phyloP scores from a whole-genome alignment of 179 eudicot species.

The Spinacia oleracea region DNA sequence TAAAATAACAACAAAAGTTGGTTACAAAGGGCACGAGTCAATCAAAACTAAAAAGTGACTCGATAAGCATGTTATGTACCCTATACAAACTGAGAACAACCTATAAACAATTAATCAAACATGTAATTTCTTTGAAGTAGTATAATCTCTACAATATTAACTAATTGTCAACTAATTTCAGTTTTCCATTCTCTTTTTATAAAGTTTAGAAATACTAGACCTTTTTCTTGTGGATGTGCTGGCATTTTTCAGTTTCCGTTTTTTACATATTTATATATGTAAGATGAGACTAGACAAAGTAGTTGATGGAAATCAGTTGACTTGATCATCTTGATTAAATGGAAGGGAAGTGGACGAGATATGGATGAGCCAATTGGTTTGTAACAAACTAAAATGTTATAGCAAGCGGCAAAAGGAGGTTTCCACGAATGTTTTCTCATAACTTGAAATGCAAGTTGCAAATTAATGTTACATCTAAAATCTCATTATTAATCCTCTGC shows the following conservation, averaged over 20 bases:
- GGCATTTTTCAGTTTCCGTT: neutral
- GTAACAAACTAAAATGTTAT: neutral
- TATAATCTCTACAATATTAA: neutral
- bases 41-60: too few relatives aligned
- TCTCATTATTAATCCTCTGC: too few relatives aligned
- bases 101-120: too few relatives aligned
- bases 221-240: neutral
- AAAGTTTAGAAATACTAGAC: neutral
- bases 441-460: neutral
- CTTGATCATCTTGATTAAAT: neutral
- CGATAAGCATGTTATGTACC: too few relatives aligned
- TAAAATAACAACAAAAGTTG: too few relatives aligned
- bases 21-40: too few relatives aligned
- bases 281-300: neutral
- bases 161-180: too few relatives aligned
- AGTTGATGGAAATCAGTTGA: neutral
- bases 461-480: neutral
- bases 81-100: too few relatives aligned
- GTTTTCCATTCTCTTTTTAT: too few relatives aligned
- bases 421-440: conserved; percentile 5
- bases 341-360: neutral
- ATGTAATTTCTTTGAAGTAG: too few relatives aligned
- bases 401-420: neutral
- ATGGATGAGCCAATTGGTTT: neutral
- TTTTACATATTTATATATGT: neutral